Evolutionary conservation across 2,329 filamentous ascomycete species (phyloP), one percentile per base, ranked within the genome.

Genomic region (Penicillium sp.): DNA sequence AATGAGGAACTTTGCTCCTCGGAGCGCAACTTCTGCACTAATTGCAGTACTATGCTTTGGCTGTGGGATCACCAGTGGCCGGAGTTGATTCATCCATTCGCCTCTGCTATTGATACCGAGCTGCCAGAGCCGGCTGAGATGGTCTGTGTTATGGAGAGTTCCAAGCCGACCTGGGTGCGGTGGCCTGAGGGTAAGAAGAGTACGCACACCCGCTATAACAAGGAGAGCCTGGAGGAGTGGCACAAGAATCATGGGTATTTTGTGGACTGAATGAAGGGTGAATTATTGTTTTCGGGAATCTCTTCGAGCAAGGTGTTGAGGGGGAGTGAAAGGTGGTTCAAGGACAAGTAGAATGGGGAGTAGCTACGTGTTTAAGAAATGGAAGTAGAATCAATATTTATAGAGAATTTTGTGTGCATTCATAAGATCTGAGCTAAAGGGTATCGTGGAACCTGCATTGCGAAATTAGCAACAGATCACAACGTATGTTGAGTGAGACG

Each of bases 71-170:
- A 75, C 22, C 72, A 77, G 16, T 82, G 79, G 79, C 80, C 80
- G 0, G 79, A 82, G 61, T 57, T 82, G 55, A 80, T 82, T 54
- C 81, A 82, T 67, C 81, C 80, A 1, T 83, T 82, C 70, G 79
- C 80, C 4, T 79, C 79, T 8, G 81, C 80, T 22, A 81, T 83
- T 63, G 81, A 82, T 69, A 80, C 78, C 4, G 76, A 80, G 33
- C 59, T 83, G 58, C 78, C 79, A 0, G 71, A 71, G 37, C 78
- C 79, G 1, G 76, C 79, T 26, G 78, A 81, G 66, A 82, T 82
- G 80, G 76, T 81, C 35, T 83, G 80, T 65, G 71, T 81, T 30
- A 75, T 77, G 72, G 74, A 63, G 13, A 67, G 71, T 45, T 81
- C 78, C 26, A 83, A 82, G 69, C 79, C 80, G 13, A 68, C 68